Percentiles rank a stretch among this genome's conserved stretches.
These are phyloP conservation scores for Cladorrhinum sp. DNA, from an alignment of 2,329 filamentous ascomycete species.

Conservation along the genomic window DNA sequence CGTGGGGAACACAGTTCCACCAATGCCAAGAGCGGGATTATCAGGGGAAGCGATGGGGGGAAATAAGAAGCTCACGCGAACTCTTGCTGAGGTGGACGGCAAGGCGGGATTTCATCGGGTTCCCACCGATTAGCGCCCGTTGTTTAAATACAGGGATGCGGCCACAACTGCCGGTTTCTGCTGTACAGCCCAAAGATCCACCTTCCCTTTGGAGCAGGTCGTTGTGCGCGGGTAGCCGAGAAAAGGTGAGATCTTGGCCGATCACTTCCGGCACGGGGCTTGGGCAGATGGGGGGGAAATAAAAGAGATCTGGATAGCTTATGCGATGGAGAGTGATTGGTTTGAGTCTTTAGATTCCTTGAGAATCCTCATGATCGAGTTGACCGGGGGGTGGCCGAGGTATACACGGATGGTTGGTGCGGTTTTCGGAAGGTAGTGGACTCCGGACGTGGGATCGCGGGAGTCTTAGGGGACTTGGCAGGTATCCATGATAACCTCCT, in stretches of 20 bases:
- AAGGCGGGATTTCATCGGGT: background rate
- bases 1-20: background rate
- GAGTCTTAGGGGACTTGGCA: background rate
- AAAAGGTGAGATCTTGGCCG: background rate
- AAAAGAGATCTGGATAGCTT: background rate
- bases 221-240: background rate
- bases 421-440: slow-evolving; percentile 2
- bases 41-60: background rate
- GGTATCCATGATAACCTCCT: background rate
- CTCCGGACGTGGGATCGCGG: background rate
- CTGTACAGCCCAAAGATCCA: too few species aligned
- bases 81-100: background rate
- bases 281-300: background rate
- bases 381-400: too few species aligned
- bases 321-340: background rate
- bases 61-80: background rate
- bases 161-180: background rate
- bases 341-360: too few species aligned
- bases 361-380: too few species aligned
- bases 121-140: background rate
- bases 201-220: background rate
- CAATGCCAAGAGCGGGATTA: too few species aligned
- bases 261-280: background rate
- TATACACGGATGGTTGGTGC: background rate
- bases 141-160: background rate